Conservation (phyloP, 2,329 filamentous ascomycete species). For the Didymella keratinophila region DNA sequence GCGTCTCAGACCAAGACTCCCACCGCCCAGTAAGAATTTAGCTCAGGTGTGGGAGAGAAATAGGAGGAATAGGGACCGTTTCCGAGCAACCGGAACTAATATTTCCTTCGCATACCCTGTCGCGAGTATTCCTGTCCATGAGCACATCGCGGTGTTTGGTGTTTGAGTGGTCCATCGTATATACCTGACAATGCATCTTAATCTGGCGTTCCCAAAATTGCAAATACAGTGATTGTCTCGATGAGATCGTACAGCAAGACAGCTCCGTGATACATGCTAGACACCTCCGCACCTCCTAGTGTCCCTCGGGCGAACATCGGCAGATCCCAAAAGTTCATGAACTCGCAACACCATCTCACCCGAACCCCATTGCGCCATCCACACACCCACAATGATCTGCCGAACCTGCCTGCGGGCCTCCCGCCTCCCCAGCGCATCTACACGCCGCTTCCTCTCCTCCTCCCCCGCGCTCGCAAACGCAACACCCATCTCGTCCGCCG, state of each 20-base stretch:
- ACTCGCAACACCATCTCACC: neutral
- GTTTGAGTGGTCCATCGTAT: slow-evolving; percentile 4
- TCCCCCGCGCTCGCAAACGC: slow-evolving; percentile 31
- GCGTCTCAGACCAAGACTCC: slow-evolving; percentile 25
- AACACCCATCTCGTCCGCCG: slow-evolving; percentile 38
- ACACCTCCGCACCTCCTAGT: neutral
- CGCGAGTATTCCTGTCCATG: slow-evolving; percentile 5
- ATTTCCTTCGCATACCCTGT: slow-evolving; percentile 19
- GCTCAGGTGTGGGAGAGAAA: neutral
- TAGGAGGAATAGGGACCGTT: neutral
- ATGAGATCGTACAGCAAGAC: neutral
- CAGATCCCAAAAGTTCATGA: slow-evolving; percentile 27
- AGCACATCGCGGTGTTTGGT: slow-evolving; percentile 16
- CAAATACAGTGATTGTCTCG: neutral
- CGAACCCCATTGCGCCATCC: neutral
- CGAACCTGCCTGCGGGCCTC: slow-evolving; percentile 49
- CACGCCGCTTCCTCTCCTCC: slow-evolving; percentile 40
- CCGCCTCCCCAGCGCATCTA: slow-evolving; percentile 27
- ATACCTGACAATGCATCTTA: slow-evolving; percentile 7
- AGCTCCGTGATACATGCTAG: neutral
- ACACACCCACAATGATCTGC: slow-evolving; percentile 49
- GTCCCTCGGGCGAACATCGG: neutral
- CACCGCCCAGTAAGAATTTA: neutral
- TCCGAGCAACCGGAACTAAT: neutral
- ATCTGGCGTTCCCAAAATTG: neutral